Evolutionary conservation across 1,284 basidiomycete genomes (phyloP).

Genomic region (Leucoagaricus sp.): DNA sequence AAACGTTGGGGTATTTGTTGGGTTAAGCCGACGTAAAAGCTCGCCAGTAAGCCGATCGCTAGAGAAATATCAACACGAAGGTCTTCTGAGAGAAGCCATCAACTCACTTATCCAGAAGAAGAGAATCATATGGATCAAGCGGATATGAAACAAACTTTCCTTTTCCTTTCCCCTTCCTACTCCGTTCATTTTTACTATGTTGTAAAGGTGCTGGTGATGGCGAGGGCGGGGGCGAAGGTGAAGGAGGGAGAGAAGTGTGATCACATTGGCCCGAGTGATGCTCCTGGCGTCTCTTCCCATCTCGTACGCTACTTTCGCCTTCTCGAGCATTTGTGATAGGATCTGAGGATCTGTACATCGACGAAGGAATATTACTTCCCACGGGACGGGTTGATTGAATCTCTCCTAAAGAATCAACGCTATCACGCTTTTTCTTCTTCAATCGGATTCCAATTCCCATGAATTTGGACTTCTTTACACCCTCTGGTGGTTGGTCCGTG

Average conservation of each 20-base stretch:
- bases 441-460: constrained; percentile 23
- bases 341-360: background rate
- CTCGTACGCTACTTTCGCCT: background rate
- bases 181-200: constrained; percentile 2
- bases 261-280: background rate
- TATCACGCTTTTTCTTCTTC: constrained; percentile 24
- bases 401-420: background rate
- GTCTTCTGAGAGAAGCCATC: background rate
- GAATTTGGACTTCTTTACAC: constrained; percentile 18
- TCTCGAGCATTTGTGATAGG: background rate
- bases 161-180: constrained; percentile 17
- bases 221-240: background rate
- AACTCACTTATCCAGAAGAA: constrained; percentile 57
- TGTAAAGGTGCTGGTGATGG: background rate
- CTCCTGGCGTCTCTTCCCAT: background rate
- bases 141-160: constrained; percentile 27
- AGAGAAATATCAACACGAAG: constrained; percentile 9
- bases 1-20: constrained; percentile 54
- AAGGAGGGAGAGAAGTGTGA: background rate
- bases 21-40: constrained; percentile 51
- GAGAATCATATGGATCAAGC: constrained; percentile 47
- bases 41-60: constrained; percentile 58
- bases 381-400: background rate
- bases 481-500: background rate
- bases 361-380: background rate